Conservation (phyloP, 306 rosid genomes). For the Delonix regia region DNA sequence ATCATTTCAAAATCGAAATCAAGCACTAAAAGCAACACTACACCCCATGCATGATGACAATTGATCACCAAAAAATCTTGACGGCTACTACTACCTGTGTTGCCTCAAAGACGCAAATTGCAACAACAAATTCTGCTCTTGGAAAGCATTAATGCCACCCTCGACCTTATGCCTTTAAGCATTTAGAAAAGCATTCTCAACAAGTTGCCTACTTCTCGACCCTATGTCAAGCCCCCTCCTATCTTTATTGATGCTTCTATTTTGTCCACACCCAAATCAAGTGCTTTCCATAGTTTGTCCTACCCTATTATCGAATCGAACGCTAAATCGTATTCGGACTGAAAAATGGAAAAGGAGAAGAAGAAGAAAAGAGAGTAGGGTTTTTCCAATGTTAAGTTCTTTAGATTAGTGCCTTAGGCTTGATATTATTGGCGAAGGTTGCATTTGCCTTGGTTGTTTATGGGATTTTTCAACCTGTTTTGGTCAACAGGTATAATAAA, state of each 20-base stretch:
- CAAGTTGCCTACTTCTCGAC: conserved; percentile 56
- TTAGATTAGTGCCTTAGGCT: too few species aligned
- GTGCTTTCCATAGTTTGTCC: too few species aligned
- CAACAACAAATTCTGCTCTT: conserved; percentile 69
- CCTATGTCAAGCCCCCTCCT: conserved; percentile 53
- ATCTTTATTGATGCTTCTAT: conserved; percentile 60
- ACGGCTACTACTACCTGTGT: conserved; percentile 77
- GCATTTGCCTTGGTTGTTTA: too few species aligned
- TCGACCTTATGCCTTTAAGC: conserved; percentile 73
- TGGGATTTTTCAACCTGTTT: conserved; percentile 43
- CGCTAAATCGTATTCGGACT: too few species aligned
- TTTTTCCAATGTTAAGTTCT: too few species aligned
- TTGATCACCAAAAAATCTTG: conserved; percentile 46
- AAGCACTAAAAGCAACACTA: conserved; percentile 29
- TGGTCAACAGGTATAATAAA: conserved; percentile 54
- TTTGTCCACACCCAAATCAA: conserved; percentile 58
- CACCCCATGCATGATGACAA: conserved; percentile 43
- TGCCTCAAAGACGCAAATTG: conserved; percentile 89
- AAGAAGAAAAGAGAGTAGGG: conserved; percentile 29
- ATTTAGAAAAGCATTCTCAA: conserved; percentile 66
- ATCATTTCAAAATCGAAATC: conserved; percentile 43
- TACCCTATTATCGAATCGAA: too few species aligned
- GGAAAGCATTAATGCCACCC: conserved; percentile 86
- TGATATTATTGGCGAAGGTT: too few species aligned
- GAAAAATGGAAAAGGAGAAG: neutral